These are phyloP conservation scores for Aspergillus tamarii DNA, from an alignment of 2,329 filamentous ascomycete genomes.

Conservation along the genomic window DNA sequence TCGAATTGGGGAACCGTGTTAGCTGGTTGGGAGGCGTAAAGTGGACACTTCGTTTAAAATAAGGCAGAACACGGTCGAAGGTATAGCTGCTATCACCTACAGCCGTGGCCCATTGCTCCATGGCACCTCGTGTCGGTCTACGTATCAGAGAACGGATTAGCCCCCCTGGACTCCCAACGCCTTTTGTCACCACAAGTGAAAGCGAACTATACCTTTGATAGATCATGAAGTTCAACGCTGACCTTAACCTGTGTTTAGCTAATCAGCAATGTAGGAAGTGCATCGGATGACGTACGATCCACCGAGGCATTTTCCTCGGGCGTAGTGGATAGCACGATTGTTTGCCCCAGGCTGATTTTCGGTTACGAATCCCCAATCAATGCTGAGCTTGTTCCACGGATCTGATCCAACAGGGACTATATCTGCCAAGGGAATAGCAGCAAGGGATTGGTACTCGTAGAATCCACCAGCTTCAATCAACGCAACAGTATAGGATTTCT, in stretches of 20 bases:
- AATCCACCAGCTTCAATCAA: constrained; percentile 33
- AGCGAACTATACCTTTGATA: constrained; percentile 23
- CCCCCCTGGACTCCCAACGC: neutral
- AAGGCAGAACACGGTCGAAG: constrained; percentile 30
- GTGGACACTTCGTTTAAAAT: constrained; percentile 29
- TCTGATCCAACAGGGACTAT: constrained; percentile 26
- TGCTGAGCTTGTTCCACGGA: constrained; percentile 16
- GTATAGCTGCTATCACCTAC: constrained; percentile 32
- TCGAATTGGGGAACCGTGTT: constrained; percentile 23
- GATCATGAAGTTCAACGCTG: constrained; percentile 27
- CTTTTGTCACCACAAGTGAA: neutral
- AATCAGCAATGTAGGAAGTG: constrained; percentile 2
- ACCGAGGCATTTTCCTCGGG: constrained; percentile 20
- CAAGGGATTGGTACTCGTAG: constrained; percentile 32
- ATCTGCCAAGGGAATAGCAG: constrained; percentile 25
- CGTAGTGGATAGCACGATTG: constrained; percentile 22
- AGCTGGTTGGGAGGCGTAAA: constrained; percentile 30
- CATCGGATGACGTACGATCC: constrained; percentile 11
- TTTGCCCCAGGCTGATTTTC: constrained; percentile 27
- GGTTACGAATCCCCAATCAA: constrained; percentile 33
- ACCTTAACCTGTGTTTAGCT: constrained; percentile 12
- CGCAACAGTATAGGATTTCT: constrained; percentile 28
- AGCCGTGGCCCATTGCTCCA: constrained; percentile 25
- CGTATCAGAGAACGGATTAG: neutral
- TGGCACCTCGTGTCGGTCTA: constrained; percentile 20